Base-by-base conservation (phyloP, 345 rosid species). In the Chamaenerion angustifolium region DNA sequence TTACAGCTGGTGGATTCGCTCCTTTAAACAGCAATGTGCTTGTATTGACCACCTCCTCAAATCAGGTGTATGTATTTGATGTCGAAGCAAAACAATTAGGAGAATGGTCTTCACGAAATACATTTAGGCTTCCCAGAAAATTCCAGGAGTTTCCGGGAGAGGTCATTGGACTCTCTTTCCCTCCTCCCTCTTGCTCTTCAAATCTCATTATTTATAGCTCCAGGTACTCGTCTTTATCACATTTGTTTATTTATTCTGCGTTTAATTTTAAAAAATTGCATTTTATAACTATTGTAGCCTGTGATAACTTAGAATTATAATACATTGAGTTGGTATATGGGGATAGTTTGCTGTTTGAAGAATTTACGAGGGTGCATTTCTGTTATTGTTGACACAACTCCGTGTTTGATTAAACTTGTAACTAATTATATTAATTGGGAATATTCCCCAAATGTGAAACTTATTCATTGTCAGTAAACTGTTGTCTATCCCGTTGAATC, bases 71-170 rank as follows among this genome's bases (percentile, higher is more conserved):
- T 75, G 82, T 73, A 23, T 82, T 90, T 61, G 95, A 90, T 68
- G 86, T 90, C 40, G 98, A 90, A 58, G 81, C 86, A 54, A 86
- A 77, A 58, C 88, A 86, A 60, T 64, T 90, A 51, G 94, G 96
- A 42, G 89, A 83, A 61, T 90, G 96, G 98, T 90, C 98, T 16
- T 66, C 51, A 56, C 78, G 67, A 37, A 63, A 81, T 66, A 66
- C 88, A 0, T 70, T 64, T 67, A 58, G 68, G 58, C 71, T 86
- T 42, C 95, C 98, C 0, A 77, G 56, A 63, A 79, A 94, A 72
- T 90, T 68, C 65, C 94, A 74, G 73, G 98, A 90, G 61, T 90
- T 86, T 69, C 98, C 98, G 25, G 95, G 98, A 45, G 94, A 90
- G 73, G 88, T 90, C 52, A 76, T 80, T 51, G 98, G 96, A 40